Percentiles rank a stretch among this genome's conserved stretches.
phyloP scores from a whole-genome alignment of 202 grass and related monocot genomes.

The Saccharum hybrid region DNA sequence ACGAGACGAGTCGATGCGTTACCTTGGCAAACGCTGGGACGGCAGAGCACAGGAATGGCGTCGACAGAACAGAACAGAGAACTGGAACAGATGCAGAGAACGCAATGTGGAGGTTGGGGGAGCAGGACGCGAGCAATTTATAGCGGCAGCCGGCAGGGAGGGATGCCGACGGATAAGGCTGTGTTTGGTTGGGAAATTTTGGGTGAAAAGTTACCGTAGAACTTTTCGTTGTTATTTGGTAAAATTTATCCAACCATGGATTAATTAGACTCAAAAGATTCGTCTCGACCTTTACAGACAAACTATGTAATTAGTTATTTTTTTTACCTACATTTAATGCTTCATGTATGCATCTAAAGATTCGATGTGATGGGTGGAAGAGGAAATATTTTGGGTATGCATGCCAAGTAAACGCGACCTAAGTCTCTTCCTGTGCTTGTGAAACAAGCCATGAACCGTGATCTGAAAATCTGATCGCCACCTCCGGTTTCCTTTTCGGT shows the following conservation, averaged over 20 bases:
- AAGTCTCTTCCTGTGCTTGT: background rate
- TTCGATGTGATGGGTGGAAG: too few relatives aligned
- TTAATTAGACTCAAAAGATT: too few relatives aligned
- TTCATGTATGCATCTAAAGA: too few relatives aligned
- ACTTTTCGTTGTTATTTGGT: too few relatives aligned
- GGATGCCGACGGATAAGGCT: background rate
- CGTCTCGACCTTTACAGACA: too few relatives aligned
- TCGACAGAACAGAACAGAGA: background rate
- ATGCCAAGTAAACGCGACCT: too few relatives aligned
- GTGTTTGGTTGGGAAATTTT: too few relatives aligned
- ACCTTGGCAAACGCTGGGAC: constrained; percentile 1
- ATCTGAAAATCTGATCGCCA: background rate
- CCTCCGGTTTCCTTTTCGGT: constrained; percentile 10
- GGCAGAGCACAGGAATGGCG: background rate
- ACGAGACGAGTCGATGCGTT: background rate
- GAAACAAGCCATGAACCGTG: constrained; percentile 26
- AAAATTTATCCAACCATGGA: too few relatives aligned
- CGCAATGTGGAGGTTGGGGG: background rate
- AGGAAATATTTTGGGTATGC: too few relatives aligned
- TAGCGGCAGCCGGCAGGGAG: background rate
- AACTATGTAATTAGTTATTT: too few relatives aligned
- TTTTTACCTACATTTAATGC: too few relatives aligned
- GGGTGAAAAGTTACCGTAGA: too few relatives aligned
- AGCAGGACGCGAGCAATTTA: constrained; percentile 12
- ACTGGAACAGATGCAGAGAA: constrained; percentile 12